These are phyloP conservation scores for Rubus parviflorus DNA, from an alignment of 306 rosid species.

Conservation along the genomic window DNA sequence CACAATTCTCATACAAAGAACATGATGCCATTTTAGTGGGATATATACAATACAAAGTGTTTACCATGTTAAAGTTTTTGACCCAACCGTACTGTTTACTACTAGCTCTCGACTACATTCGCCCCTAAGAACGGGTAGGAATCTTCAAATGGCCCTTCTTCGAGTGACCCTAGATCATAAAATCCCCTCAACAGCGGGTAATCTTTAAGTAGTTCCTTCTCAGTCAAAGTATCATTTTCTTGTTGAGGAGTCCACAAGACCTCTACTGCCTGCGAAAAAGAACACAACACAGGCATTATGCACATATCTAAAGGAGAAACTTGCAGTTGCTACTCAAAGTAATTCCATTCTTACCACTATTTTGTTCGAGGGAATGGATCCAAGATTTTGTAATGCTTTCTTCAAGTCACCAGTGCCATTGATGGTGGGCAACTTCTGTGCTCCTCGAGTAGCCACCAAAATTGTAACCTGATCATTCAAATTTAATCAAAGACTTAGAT, in stretches of 20 bases:
- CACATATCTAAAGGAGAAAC: background rate
- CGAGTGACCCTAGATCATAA: background rate
- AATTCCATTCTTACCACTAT: conserved; percentile 55
- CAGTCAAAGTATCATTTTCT: background rate
- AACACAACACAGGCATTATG: background rate
- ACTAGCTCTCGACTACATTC: background rate
- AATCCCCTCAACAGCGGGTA: conserved; percentile 1
- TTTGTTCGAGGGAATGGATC: conserved; percentile 74
- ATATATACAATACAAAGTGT: background rate
- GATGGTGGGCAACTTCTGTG: conserved; percentile 72
- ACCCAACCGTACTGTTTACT: background rate
- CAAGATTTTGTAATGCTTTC: conserved; percentile 86
- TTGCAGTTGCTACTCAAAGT: background rate
- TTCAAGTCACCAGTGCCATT: conserved; percentile 80
- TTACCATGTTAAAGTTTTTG: background rate
- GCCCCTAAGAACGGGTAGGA: background rate
- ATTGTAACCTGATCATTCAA: conserved; percentile 60
- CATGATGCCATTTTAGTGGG: background rate
- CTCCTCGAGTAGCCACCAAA: conserved; percentile 83
- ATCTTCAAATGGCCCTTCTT: background rate
- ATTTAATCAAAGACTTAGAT: background rate
- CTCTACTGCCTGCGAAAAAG: background rate
- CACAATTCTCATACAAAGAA: background rate
- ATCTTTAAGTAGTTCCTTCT: conserved; percentile 1
- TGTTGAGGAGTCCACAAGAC: conserved; percentile 13